Evolutionary conservation across 495 filamentous ascomycete genomes (phyloP).

Genomic region (Penicillium pulvis): DNA sequence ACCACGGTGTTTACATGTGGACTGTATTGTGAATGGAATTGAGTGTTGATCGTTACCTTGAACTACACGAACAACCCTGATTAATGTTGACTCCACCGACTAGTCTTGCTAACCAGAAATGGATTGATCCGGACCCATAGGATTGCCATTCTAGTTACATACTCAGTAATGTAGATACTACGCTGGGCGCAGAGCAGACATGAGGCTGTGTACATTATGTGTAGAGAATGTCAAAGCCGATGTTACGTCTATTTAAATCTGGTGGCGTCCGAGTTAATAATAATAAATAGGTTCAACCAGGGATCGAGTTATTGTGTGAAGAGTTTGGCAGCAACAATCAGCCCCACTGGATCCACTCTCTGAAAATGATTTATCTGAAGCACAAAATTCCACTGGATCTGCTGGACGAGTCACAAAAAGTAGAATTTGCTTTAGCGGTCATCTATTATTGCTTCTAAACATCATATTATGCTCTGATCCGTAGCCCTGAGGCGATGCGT

Average conservation of each 20-base stretch:
- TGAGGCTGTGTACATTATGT: background rate
- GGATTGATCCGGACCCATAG: background rate
- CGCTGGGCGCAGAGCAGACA: background rate
- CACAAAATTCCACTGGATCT: background rate
- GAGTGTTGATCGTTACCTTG: background rate
- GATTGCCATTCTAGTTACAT: too few relatives aligned
- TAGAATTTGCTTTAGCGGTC: background rate
- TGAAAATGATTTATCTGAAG: background rate
- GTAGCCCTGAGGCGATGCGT: background rate
- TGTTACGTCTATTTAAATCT: background rate
- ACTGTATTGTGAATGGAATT: background rate
- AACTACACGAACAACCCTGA: background rate
- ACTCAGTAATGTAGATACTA: too few relatives aligned
- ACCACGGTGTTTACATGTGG: background rate
- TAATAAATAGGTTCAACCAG: background rate
- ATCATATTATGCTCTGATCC: background rate
- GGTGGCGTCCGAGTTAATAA: background rate
- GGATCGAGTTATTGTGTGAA: background rate
- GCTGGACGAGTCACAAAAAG: background rate
- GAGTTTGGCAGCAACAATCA: background rate
- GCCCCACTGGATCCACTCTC: background rate
- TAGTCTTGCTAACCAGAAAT: background rate
- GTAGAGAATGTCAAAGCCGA: background rate
- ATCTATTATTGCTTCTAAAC: background rate
- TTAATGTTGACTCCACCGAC: background rate